phyloP scores from a whole-genome alignment of 1,284 basidiomycete genomes.

The Moesziomyces sp. region DNA sequence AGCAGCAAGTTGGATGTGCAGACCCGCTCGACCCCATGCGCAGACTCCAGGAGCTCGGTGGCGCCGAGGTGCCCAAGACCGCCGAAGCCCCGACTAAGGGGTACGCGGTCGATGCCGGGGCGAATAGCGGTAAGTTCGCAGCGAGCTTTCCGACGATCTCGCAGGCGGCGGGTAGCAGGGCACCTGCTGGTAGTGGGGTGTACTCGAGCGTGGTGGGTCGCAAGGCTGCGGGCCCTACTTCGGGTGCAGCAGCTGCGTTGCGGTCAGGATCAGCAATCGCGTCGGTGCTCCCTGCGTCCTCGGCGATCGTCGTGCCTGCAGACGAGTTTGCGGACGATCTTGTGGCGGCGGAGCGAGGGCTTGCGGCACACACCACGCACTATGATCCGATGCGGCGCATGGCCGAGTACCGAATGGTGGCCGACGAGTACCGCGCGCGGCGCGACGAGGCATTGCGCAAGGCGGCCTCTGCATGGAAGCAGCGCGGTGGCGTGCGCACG shows the following conservation, averaged over 20 bases:
- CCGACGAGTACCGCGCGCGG: constrained; percentile 60
- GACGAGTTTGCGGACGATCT: constrained; percentile 21
- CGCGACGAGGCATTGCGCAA: constrained; percentile 64
- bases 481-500: constrained; percentile 31
- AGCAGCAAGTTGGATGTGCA: constrained; percentile 36
- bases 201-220: constrained; percentile 37
- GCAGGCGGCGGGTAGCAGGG: constrained; percentile 18
- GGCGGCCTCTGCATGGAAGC: constrained; percentile 53
- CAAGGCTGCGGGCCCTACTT: constrained; percentile 17
- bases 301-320: constrained; percentile 19
- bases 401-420: constrained; percentile 47
- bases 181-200: constrained; percentile 3
- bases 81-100: constrained; percentile 22
- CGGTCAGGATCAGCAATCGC: constrained; percentile 35
- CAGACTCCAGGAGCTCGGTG: constrained; percentile 20
- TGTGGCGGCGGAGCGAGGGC: constrained; percentile 25
- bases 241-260: constrained; percentile 36
- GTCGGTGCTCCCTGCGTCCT: constrained; percentile 51
- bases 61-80: constrained; percentile 26
- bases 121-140: constrained; percentile 22
- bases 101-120: constrained; percentile 21
- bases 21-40: constrained; percentile 60
- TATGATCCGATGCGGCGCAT: constrained; percentile 41
- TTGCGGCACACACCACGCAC: constrained; percentile 21
- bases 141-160: constrained; percentile 36